These are phyloP conservation scores for Balamuthia mandrillaris DNA, from an alignment of 208 protist species.

Conservation along the genomic window DNA sequence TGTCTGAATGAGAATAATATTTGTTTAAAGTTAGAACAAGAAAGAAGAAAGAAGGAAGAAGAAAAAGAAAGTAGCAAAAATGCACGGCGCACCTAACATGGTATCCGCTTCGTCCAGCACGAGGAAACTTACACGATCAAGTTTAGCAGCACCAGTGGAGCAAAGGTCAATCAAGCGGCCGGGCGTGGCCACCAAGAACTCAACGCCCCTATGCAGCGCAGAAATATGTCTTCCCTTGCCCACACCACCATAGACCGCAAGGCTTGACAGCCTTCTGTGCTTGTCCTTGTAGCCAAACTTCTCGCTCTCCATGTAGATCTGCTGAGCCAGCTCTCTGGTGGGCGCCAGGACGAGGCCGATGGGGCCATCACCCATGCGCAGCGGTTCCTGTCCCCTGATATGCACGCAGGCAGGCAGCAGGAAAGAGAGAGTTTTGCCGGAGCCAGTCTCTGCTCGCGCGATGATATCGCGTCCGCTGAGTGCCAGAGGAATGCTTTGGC, in stretches of 20 bases:
- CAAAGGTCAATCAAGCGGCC: conserved; percentile 57
- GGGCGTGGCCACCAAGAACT: not conserved
- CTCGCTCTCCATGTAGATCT: conserved; percentile 70
- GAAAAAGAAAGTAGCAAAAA: not conserved
- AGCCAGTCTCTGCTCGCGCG: conserved; percentile 79
- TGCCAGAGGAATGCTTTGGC: conserved; percentile 74
- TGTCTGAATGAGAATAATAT: too few relatives aligned
- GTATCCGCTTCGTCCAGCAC: conserved; percentile 87
- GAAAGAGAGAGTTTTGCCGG: conserved; percentile 81
- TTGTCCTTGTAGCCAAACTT: conserved; percentile 44
- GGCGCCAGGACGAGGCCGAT: conserved; percentile 78
- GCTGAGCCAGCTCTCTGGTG: conserved; percentile 80
- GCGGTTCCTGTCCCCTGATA: conserved; percentile 67
- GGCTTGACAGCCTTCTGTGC: not conserved
- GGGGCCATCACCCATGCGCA: conserved; percentile 69
- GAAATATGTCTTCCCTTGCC: conserved; percentile 5
- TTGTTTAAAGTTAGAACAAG: too few relatives aligned
- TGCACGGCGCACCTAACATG: conserved; percentile 84
- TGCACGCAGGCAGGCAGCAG: conserved; percentile 77
- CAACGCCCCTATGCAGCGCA: not conserved
- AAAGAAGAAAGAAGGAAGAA: conserved; percentile 48
- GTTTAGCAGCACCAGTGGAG: not conserved
- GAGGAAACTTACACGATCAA: conserved; percentile 69
- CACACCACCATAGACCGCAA: not conserved
- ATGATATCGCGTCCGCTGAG: conserved; percentile 77